Conservation (phyloP, 768 basidiomycete genomes). For the Scleroderma citrinum region DNA sequence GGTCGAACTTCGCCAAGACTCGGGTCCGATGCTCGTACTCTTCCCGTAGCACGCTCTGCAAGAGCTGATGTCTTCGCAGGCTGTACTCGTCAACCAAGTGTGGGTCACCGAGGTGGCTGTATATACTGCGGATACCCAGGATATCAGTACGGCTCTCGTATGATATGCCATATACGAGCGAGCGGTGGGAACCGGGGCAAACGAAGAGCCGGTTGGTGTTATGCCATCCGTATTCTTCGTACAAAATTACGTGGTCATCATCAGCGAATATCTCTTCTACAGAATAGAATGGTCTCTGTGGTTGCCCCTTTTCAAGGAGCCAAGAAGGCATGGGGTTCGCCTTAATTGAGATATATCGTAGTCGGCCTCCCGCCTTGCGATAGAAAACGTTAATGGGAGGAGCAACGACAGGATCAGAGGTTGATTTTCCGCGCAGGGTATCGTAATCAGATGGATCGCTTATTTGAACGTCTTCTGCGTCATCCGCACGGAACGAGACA, state of each 20-base stretch:
- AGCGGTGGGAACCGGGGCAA: slow-evolving; percentile 28
- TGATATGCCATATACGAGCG: slow-evolving; percentile 26
- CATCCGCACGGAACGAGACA: slow-evolving; percentile 26
- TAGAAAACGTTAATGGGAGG: slow-evolving; percentile 30
- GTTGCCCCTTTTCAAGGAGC: slow-evolving; percentile 14
- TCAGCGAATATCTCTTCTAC: slow-evolving; percentile 20
- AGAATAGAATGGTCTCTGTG: slow-evolving; percentile 24
- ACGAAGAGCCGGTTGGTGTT: slow-evolving; percentile 24
- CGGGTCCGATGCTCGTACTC: slow-evolving; percentile 10
- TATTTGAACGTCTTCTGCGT: slow-evolving; percentile 30
- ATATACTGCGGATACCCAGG: slow-evolving; percentile 25
- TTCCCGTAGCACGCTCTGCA: slow-evolving; percentile 19
- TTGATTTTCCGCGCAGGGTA: slow-evolving; percentile 10
- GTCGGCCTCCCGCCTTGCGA: slow-evolving; percentile 24
- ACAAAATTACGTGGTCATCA: slow-evolving; percentile 22
- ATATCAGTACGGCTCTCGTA: slow-evolving; percentile 21
- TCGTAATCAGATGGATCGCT: slow-evolving; percentile 25
- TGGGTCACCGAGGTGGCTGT: slow-evolving; percentile 33
- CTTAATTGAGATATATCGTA: slow-evolving; percentile 25
- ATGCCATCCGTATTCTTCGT: slow-evolving; percentile 19
- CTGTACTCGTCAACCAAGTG: slow-evolving; percentile 22
- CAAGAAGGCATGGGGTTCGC: slow-evolving; percentile 19
- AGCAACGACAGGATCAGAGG: slow-evolving; percentile 19
- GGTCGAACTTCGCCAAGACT: slow-evolving; percentile 22
- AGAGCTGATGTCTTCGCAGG: slow-evolving; percentile 13